Base-by-base conservation (phyloP, 1,284 basidiomycete species). In the Xerocomus nothofagi region DNA sequence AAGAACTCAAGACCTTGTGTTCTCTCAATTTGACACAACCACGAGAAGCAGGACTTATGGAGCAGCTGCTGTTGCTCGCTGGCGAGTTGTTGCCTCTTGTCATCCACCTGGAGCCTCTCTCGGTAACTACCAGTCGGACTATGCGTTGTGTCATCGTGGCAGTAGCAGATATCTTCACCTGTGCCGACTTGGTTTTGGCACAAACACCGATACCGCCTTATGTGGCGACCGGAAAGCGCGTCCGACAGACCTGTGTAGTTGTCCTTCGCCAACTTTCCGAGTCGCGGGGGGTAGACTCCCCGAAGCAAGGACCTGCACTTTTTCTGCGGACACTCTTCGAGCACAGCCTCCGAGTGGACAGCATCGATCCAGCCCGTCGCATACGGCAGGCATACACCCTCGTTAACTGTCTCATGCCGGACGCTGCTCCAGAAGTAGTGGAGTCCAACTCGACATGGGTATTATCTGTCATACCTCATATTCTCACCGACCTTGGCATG, bases 381-480 rank as follows among this genome's bases (percentile, higher is more conserved):
- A 58, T 84, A 4, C 62, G 73, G 20, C 82, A 85, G 56, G 68
- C 80, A 3, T 80, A 80, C 58, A 68, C 68, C 40, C 70, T 90
- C 39, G 59, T 88, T 33, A 78, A 85, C 57, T 70, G 71, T 52
- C 61, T 86, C 29, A 67, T 89, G 0, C 82, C 84, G n/a, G 46
- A 45, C 0, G 29, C 50, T 17, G 18, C 41, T 20, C 38, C 62
- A 54, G 72, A 56, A 45, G 50, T 48, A 50, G 62, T 64, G 7
- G 61, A 64, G 29, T 64, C 65, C 37, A 63, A 59, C 17, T 61
- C 67, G 7, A 56, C 68, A 54, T 88, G 83, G 84, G 63, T 78
- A 0, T 70, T 72, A 1, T 67, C 66, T n/a, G 75, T 86, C 8
- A 67, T 90, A 24, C 83, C 86, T 0, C 73, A 69, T 26, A 62